Evolutionary conservation across 176 grass and related monocot genomes (phyloP), one percentile per base, ranked within the genome.

Genomic region (Zoysia pacifica): DNA sequence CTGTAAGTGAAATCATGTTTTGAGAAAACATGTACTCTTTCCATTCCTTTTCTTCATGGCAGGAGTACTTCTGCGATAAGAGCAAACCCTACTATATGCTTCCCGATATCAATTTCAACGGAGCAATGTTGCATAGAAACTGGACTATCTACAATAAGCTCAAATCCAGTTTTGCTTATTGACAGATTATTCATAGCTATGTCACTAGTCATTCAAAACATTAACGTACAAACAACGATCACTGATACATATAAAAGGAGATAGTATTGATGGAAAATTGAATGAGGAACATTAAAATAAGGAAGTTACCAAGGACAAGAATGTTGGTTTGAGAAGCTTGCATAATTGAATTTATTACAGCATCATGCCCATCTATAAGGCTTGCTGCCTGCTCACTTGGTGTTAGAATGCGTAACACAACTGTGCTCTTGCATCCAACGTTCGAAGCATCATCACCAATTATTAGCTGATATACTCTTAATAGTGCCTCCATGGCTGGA

Each of bases 301-400:
- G 65, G 46, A 80, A 81, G 51, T 73, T 90, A 90, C 76, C 84
- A 78, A 90, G 73, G 63, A 90, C 54, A 72, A 16, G 51, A 49
- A 90, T 90, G 65, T 72, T 64, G 16, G 88, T 86, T 77, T 86
- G 69, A 61, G 83, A 86, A 83, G 88, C 80, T 79, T 83, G 35
- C 82, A 79, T 70, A 55, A 90, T 82, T 71, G 60, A 90, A 60
- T 62, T 72, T 72, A 90, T 86, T 47, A 72, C 11, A n/a, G 75
- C 81, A 73, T 59, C 78, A 2, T 77, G 72, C 42, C 78, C 69
- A 1, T 84, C 73, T 61, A 83, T 87, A 73, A 90, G 66, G 77
- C 74, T 86, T 71, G 48, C 73, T 60, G 69, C 78, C 63, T 28
- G 28, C 28, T 28, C 28, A 28, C 28, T 79, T 72, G 88, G 76